Evolutionary conservation across 2,329 filamentous ascomycete species (phyloP), one percentile per base, ranked within the genome.

Genomic region (Cadophora luteo-olivacea): DNA sequence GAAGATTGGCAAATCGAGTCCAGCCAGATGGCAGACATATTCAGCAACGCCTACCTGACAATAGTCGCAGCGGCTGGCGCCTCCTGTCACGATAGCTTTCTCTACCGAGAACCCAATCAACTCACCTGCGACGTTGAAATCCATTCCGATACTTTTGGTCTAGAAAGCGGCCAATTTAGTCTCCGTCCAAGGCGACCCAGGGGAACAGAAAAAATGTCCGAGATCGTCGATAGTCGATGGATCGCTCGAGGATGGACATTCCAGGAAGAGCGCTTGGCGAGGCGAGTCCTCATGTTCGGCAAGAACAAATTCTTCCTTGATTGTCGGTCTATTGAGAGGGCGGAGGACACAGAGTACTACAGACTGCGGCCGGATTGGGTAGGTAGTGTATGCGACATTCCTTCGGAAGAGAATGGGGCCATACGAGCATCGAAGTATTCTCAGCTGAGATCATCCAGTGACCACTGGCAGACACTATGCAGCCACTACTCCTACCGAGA

Each of bases 1-100:
- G 64, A 74, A 62, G 77, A 78, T 60, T 77, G 75, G 76, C 62
- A 72, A 45, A 61, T 67, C 14, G 74, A 78, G 64, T 73, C 75
- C 2, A 68, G 70, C 11, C 68, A 69, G 55, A 79, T 78, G 77
- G 69, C 70, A 0, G 61, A 72, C 3, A 73, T 77, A 36, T 72
- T 69, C 52, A 71, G 66, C 25, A 68, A 68, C 38, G 71, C 71
- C 14, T 69, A 71, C 48, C 38, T 72, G 8, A 72, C 69, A 11
- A 48, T 72, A 33, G 58, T 71, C 16, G 68, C 71, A 4, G 69
- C 69, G 1, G 16, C 45, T 1, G 66, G 65, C n/a, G 63, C 61
- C 41, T 52, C 52, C 36, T 69, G 66, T 38, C 55, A 69, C 22
- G 66, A 70, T 48, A 64, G 68, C 16, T 71, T 72, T 52, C 69